Conservation (phyloP, 2,329 filamentous ascomycete genomes). For the Penicillium verrucosum region DNA sequence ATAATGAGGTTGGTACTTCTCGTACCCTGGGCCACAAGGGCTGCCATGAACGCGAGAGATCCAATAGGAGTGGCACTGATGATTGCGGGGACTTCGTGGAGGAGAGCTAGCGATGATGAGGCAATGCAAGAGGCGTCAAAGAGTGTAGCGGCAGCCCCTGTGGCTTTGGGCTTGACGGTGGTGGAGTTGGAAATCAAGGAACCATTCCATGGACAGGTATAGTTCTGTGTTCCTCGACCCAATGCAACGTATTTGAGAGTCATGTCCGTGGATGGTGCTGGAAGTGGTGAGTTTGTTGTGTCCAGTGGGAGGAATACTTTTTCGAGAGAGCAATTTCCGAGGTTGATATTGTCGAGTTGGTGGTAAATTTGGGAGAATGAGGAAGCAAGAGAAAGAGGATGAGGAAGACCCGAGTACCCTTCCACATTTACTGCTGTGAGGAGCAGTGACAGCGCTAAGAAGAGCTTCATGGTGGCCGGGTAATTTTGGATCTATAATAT, state of each 20-base stretch:
- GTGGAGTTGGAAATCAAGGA: slow-evolving; percentile 9
- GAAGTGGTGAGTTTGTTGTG: slow-evolving; percentile 25
- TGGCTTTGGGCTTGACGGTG: slow-evolving; percentile 31
- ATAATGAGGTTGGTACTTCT: slow-evolving; percentile 28
- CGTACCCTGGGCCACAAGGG: slow-evolving; percentile 17
- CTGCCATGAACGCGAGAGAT: slow-evolving; percentile 27
- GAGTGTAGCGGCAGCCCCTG: slow-evolving; percentile 47
- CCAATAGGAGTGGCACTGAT: slow-evolving; percentile 23
- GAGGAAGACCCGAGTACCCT: slow-evolving; percentile 8
- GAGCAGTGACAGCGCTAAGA: neutral
- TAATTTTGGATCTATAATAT: neutral
- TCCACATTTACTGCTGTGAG: neutral
- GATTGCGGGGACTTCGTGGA: slow-evolving; percentile 28
- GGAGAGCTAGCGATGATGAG: slow-evolving; percentile 22
- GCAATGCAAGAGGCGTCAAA: slow-evolving; percentile 45
- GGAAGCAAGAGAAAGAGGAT: slow-evolving; percentile 14
- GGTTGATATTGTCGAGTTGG: slow-evolving; percentile 19
- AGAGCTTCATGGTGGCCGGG: slow-evolving; percentile 3
- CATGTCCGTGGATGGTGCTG: slow-evolving; percentile 27
- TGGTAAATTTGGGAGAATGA: slow-evolving; percentile 19
- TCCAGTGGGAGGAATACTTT: slow-evolving; percentile 16
- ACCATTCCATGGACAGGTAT: slow-evolving; percentile 40
- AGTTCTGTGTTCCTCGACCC: slow-evolving; percentile 52
- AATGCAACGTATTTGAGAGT: slow-evolving; percentile 45
- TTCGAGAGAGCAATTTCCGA: slow-evolving; percentile 25